Percentiles rank a stretch among this genome's conserved stretches.
phyloP scores from a whole-genome alignment of 495 filamentous ascomycete genomes.

The Annulohypoxylon maeteangense region DNA sequence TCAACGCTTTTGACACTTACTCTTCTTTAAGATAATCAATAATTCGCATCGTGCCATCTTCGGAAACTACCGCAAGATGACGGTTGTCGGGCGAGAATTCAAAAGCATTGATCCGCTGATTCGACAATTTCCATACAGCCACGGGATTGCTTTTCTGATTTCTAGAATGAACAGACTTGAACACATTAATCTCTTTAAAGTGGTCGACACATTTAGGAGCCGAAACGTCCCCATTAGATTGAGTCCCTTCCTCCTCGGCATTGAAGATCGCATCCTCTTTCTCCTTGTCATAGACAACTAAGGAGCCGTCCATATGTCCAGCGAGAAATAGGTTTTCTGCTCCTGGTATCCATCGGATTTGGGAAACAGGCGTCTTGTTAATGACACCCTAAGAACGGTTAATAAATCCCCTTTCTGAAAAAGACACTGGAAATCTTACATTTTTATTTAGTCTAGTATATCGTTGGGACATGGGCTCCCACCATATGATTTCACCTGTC shows the following conservation, averaged over 20 bases:
- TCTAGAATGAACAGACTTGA: constrained; percentile 89
- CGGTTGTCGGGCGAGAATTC: constrained; percentile 87
- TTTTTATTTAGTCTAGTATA: constrained; percentile 98
- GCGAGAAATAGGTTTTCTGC: constrained; percentile 95
- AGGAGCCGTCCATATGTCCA: constrained; percentile 90
- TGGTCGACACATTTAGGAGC: constrained; percentile 51
- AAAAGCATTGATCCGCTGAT: constrained; percentile 87
- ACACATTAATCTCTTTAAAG: constrained; percentile 64
- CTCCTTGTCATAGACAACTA: constrained; percentile 98
- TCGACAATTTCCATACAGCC: constrained; percentile 88
- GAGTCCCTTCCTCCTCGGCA: constrained; percentile 58
- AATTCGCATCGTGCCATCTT: constrained; percentile 88
- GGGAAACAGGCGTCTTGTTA: constrained; percentile 82
- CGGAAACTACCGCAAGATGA: constrained; percentile 90
- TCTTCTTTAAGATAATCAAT: constrained; percentile 92
- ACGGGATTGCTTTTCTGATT: constrained; percentile 96
- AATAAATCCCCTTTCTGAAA: background rate
- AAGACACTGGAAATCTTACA: constrained; percentile 53
- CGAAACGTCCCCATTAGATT: constrained; percentile 55
- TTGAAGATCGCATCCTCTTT: constrained; percentile 83
- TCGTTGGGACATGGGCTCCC: constrained; percentile 95
- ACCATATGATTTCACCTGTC: constrained; percentile 97
- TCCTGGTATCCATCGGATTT: constrained; percentile 91
- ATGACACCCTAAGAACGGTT: constrained; percentile 73
- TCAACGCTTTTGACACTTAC: constrained; percentile 59